These are phyloP conservation scores for Huntiella omanensis DNA, from an alignment of 2,329 filamentous ascomycete species.

Conservation along the genomic window DNA sequence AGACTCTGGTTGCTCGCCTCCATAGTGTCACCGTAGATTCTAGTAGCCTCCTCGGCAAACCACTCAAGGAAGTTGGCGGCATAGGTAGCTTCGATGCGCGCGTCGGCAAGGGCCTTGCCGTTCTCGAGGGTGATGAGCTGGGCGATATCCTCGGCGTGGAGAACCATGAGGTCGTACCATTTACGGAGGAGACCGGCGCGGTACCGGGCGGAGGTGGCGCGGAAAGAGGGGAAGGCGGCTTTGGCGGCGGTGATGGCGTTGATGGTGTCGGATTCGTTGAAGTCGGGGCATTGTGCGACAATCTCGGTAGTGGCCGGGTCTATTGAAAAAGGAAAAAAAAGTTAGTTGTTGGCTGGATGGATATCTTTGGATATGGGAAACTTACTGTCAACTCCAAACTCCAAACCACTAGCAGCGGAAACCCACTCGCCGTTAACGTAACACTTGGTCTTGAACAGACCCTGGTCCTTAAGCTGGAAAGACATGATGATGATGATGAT, in stretches of 20 bases:
- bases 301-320: conserved; percentile 53
- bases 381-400: conserved; percentile 49
- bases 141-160: conserved; percentile 47
- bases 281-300: conserved; percentile 56
- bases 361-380: not conserved
- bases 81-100: conserved; percentile 37
- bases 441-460: conserved; percentile 48
- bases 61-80: conserved; percentile 43
- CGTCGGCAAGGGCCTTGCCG: conserved; percentile 46
- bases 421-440: conserved; percentile 69
- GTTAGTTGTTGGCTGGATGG: no score
- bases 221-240: conserved; percentile 43
- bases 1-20: conserved; percentile 40
- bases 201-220: conserved; percentile 39
- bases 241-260: conserved; percentile 51
- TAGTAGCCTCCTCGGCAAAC: conserved; percentile 46
- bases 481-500: not conserved
- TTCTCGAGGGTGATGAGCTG: conserved; percentile 53
- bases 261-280: conserved; percentile 47
- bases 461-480: conserved; percentile 38
- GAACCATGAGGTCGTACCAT: conserved; percentile 49
- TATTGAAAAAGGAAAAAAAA: conserved; percentile 15
- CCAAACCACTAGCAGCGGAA: conserved; percentile 49
- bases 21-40: conserved; percentile 27
- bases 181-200: conserved; percentile 40